Evolutionary conservation across 2,329 filamentous ascomycete species (phyloP).

Genomic region (Lomentospora prolificans): DNA sequence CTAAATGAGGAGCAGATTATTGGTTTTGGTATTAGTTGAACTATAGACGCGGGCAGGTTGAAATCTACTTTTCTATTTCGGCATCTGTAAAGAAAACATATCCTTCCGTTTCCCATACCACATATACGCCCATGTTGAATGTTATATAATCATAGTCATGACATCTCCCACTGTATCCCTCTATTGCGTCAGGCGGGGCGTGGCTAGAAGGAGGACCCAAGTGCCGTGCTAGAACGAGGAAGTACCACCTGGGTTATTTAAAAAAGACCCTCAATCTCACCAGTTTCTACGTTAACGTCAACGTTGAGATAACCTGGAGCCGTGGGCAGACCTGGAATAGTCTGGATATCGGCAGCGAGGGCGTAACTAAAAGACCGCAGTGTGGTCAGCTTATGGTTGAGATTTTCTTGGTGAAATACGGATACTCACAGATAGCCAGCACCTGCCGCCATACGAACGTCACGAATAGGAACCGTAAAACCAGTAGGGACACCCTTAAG

Average conservation of each 20-base stretch:
- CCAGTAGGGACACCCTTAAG: slow-evolving; percentile 92
- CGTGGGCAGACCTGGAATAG: slow-evolving; percentile 89
- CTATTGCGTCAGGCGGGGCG: background rate
- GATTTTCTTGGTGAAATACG: background rate
- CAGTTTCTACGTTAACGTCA: slow-evolving; percentile 73
- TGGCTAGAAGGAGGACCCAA: too few relatives aligned
- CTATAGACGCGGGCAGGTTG: background rate
- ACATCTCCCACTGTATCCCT: background rate
- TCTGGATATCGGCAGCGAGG: slow-evolving; percentile 94
- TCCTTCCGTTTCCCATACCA: background rate
- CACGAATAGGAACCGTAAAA: slow-evolving; percentile 88
- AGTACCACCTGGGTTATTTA: slow-evolving; percentile 33
- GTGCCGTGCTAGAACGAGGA: too few relatives aligned
- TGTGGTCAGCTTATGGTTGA: background rate
- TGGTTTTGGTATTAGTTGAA: background rate
- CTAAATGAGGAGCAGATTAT: too few relatives aligned
- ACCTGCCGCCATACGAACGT: slow-evolving; percentile 88
- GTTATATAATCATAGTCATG: background rate
- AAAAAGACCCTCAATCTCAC: slow-evolving; percentile 81
- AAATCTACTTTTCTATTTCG: background rate
- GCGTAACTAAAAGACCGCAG: slow-evolving; percentile 57
- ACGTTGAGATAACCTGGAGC: slow-evolving; percentile 94
- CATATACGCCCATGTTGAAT: slow-evolving; percentile 2
- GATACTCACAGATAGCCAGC: slow-evolving; percentile 73
- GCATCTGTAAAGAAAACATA: background rate